Conservation (phyloP, 768 basidiomycete genomes). For the Tylopilus rubrobrunneus region DNA sequence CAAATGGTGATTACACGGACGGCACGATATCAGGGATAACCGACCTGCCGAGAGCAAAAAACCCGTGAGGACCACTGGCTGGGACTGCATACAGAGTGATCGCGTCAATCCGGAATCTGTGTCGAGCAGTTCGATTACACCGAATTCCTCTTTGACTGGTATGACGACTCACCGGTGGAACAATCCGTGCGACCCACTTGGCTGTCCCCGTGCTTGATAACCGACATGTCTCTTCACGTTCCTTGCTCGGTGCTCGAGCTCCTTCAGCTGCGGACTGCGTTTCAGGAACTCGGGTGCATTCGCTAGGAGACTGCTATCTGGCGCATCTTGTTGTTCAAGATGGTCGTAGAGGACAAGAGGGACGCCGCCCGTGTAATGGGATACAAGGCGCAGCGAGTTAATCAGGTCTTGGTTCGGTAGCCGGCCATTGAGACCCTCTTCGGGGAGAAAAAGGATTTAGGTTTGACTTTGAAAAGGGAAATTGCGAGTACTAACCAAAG, state of each 20-base stretch:
- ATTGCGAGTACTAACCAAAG: constrained; percentile 58
- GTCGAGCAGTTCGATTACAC: not conserved
- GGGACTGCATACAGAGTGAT: constrained; percentile 88
- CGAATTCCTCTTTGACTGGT: not conserved
- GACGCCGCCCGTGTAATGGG: constrained; percentile 68
- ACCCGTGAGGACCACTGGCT: constrained; percentile 90
- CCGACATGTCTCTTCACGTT: constrained; percentile 68
- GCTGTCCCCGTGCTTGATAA: constrained; percentile 74
- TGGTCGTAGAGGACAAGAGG: constrained; percentile 82
- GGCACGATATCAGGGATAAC: constrained; percentile 18
- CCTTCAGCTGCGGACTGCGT: constrained; percentile 41
- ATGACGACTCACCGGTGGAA: constrained; percentile 68
- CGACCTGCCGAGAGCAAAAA: constrained; percentile 86
- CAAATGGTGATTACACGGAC: not conserved
- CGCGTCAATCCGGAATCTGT: constrained; percentile 90
- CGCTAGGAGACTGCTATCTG: constrained; percentile 30
- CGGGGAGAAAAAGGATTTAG: not conserved
- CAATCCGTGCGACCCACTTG: constrained; percentile 87
- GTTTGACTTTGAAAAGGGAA: constrained; percentile 2
- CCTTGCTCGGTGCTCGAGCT: constrained; percentile 54
- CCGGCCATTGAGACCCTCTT: constrained; percentile 94
- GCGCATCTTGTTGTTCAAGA: constrained; percentile 46
- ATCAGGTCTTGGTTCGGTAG: constrained; percentile 94
- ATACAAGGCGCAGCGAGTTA: constrained; percentile 74
- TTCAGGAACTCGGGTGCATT: constrained; percentile 48